phyloP scores from a whole-genome alignment of 2,329 filamentous ascomycete species.

The Rhexocercosporidium sp. region DNA sequence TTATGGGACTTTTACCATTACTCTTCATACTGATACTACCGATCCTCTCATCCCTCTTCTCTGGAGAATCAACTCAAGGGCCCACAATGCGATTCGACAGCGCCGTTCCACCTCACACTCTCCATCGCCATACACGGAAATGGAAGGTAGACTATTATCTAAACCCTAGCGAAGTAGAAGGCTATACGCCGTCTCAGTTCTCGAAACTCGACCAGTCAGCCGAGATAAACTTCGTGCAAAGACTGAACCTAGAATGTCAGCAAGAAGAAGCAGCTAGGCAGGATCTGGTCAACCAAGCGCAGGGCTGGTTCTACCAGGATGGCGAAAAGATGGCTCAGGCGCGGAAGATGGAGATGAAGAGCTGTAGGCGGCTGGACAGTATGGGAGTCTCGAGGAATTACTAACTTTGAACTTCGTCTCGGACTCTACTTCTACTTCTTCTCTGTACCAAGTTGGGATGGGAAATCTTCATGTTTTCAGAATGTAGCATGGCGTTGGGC shows the following conservation, averaged over 20 bases:
- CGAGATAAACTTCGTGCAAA: conserved; percentile 73
- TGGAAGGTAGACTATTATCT: conserved; percentile 84
- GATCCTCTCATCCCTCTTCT: conserved; percentile 80
- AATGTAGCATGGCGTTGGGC: conserved; percentile 18
- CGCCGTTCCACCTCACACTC: conserved; percentile 72
- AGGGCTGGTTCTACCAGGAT: conserved; percentile 73
- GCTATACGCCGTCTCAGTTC: conserved; percentile 73
- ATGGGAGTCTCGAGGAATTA: conserved; percentile 44
- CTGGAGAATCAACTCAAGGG: conserved; percentile 58
- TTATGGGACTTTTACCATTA: conserved; percentile 83
- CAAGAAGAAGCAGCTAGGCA: conserved; percentile 65
- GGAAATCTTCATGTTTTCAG: not conserved
- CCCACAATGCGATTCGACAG: conserved; percentile 80
- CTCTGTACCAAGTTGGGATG: conserved; percentile 15
- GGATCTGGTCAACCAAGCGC: conserved; percentile 66
- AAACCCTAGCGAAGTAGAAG: conserved; percentile 76
- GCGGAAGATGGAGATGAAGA: conserved; percentile 61
- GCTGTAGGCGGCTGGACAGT: conserved; percentile 60
- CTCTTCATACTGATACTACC: conserved; percentile 88
- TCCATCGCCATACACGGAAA: conserved; percentile 71
- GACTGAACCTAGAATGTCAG: conserved; percentile 74
- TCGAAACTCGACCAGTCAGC: conserved; percentile 76
- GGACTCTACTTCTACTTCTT: not conserved
- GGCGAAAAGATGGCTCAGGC: conserved; percentile 57
- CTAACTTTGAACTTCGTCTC: not conserved